These are phyloP conservation scores for Boletus albobrunnescens DNA, from an alignment of 1,284 basidiomycete species.

Conservation along the genomic window DNA sequence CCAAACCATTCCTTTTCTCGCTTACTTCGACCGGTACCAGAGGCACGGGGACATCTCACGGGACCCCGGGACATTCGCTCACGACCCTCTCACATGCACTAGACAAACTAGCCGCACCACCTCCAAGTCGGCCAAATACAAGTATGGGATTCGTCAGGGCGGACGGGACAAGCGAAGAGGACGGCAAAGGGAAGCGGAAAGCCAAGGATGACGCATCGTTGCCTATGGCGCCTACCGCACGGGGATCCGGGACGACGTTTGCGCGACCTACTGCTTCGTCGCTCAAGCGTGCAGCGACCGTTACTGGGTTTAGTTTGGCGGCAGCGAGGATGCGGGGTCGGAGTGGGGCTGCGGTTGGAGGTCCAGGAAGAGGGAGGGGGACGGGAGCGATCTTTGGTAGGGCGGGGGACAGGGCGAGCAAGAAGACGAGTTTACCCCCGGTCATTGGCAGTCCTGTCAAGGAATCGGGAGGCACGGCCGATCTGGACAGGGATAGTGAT, in stretches of 20 bases:
- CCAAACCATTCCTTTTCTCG: background rate
- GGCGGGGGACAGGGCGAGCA: slow-evolving; percentile 51
- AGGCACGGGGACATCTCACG: background rate
- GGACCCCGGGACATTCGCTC: slow-evolving; percentile 23
- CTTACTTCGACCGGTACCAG: background rate
- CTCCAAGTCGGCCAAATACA: slow-evolving; percentile 58
- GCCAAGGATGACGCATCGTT: slow-evolving; percentile 25
- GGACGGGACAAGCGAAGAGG: slow-evolving; percentile 15
- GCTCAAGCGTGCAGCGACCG: slow-evolving; percentile 26
- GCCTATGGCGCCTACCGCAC: background rate
- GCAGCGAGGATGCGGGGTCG: slow-evolving; percentile 2
- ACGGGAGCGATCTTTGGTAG: slow-evolving; percentile 29
- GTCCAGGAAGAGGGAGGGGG: slow-evolving; percentile 17
- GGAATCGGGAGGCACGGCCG: slow-evolving; percentile 21
- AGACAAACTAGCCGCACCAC: slow-evolving; percentile 57
- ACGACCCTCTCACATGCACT: slow-evolving; percentile 56
- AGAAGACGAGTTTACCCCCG: slow-evolving; percentile 57
- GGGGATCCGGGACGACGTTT: slow-evolving; percentile 15
- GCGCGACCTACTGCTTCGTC: slow-evolving; percentile 33
- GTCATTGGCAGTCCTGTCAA: slow-evolving; percentile 59
- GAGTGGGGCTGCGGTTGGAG: background rate
- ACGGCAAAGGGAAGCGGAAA: slow-evolving; percentile 15
- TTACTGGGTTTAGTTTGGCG: slow-evolving; percentile 8
- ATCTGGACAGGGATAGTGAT: background rate
- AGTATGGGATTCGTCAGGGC: slow-evolving; percentile 55